phyloP scores from a whole-genome alignment of 805 yeast genomes.

The Candida coquimbonensis region DNA sequence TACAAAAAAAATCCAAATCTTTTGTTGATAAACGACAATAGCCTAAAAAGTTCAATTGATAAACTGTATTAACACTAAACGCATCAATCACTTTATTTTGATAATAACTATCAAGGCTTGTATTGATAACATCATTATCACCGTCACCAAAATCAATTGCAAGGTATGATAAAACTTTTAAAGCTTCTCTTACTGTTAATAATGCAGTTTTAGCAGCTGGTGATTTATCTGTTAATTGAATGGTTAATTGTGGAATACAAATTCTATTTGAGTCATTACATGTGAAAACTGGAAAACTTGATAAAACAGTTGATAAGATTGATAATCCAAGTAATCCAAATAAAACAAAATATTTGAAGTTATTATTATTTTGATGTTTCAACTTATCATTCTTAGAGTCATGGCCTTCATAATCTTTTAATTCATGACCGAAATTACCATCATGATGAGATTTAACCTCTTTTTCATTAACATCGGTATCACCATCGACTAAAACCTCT shows the following conservation, averaged over 20 bases:
- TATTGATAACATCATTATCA: constrained; percentile 16
- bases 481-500: neutral
- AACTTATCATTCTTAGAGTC: neutral
- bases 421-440: neutral
- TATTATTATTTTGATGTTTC: neutral
- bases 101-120: constrained; percentile 20
- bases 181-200: constrained; percentile 33
- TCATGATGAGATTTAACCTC: neutral
- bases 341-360: neutral
- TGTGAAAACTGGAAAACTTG: constrained; percentile 21
- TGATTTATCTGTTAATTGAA: constrained; percentile 33
- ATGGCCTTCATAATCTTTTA: neutral
- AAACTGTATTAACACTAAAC: constrained; percentile 35
- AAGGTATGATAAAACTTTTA: constrained; percentile 37
- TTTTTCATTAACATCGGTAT: neutral
- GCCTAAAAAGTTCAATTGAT: constrained; percentile 39
- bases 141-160: constrained; percentile 36
- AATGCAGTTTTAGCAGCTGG: constrained; percentile 27
- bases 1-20: constrained; percentile 23
- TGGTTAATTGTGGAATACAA: constrained; percentile 38
- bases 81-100: constrained; percentile 35
- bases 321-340: neutral
- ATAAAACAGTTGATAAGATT: neutral
- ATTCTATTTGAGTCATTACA: constrained; percentile 24
- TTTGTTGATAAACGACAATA: constrained; percentile 36